Evolutionary conservation across 73 alveolate species (phyloP).

Genomic region (Loxodes magnus): DNA sequence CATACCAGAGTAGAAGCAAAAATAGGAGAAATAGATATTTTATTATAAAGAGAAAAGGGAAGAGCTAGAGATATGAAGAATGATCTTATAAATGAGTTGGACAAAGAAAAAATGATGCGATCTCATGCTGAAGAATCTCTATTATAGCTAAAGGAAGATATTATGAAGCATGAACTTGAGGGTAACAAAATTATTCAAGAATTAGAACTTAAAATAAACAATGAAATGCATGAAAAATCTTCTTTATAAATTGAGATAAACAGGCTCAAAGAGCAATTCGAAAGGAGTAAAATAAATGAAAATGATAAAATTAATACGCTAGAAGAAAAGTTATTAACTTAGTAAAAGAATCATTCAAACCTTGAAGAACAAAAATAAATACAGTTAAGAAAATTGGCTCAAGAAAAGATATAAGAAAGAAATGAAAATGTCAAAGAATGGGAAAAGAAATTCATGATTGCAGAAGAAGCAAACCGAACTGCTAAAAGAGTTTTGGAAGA

Average conservation of each 20-base stretch:
- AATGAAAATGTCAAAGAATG: not conserved
- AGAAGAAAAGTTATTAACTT: not conserved
- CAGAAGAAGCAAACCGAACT: not conserved
- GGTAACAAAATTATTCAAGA: slow-evolving; percentile 17
- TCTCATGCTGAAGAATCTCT: slow-evolving; percentile 18
- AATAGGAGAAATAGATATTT: not conserved
- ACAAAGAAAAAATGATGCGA: slow-evolving; percentile 20
- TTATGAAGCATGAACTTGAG: slow-evolving; percentile 19
- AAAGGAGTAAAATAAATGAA: not conserved
- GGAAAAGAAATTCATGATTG: not conserved
- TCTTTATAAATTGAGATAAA: slow-evolving; percentile 14
- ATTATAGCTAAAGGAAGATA: slow-evolving; percentile 25
- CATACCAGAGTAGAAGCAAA: slow-evolving; percentile 12
- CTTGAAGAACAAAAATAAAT: not conserved
- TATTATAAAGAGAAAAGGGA: slow-evolving; percentile 18
- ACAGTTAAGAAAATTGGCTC: not conserved
- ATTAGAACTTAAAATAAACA: slow-evolving; percentile 15
- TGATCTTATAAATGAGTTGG: slow-evolving; percentile 29
- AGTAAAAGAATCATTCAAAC: not conserved
- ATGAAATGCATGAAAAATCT: not conserved
- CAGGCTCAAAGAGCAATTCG: slow-evolving; percentile 14
- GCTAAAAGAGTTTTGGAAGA: not conserved
- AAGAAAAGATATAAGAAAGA: not conserved
- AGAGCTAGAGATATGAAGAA: slow-evolving; percentile 12
- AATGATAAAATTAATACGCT: not conserved